A percentile compares a stretch with the other conserved stretches of the same genome.
Evolutionary conservation across 495 filamentous ascomycete species (phyloP).

Genomic region (Aspergillus sparsus): DNA sequence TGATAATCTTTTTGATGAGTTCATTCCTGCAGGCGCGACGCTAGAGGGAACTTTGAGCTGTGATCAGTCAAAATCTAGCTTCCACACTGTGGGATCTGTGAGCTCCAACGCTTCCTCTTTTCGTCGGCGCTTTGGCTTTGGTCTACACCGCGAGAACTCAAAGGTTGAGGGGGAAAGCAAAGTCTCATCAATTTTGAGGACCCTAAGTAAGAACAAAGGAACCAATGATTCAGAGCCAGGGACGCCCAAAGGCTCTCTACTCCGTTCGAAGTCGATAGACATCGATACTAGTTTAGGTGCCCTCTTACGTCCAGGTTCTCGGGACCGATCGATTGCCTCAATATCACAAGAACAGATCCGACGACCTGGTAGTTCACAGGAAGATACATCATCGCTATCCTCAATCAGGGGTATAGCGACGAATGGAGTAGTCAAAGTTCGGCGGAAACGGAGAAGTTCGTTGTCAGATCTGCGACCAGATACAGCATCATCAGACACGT

Average conservation of each 20-base stretch:
- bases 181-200: conserved; percentile 80
- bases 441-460: conserved; percentile 88
- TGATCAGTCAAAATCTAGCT: conserved; percentile 50
- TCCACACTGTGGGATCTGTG: conserved; percentile 57
- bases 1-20: conserved; percentile 81
- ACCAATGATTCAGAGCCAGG: conserved; percentile 54
- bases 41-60: conserved; percentile 45
- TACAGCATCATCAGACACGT: conserved; percentile 47
- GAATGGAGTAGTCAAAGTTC: conserved; percentile 42
- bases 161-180: conserved; percentile 70
- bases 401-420: conserved; percentile 38
- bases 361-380: conserved; percentile 51
- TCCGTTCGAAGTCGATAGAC: conserved; percentile 82
- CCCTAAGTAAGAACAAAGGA: conserved; percentile 78
- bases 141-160: conserved; percentile 69
- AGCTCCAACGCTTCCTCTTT: conserved; percentile 80
- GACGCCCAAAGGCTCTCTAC: conserved; percentile 63
- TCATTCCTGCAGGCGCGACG: conserved; percentile 47
- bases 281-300: conserved; percentile 53
- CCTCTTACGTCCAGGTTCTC: conserved; percentile 63
- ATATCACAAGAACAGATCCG: conserved; percentile 44
- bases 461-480: conserved; percentile 79
- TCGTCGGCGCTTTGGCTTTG: conserved; percentile 77
- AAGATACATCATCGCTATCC: conserved; percentile 40
- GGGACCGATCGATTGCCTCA: conserved; percentile 59